Base-by-base conservation (phyloP, 441 rosid genomes). In the Arabidopsis hybrid region DNA sequence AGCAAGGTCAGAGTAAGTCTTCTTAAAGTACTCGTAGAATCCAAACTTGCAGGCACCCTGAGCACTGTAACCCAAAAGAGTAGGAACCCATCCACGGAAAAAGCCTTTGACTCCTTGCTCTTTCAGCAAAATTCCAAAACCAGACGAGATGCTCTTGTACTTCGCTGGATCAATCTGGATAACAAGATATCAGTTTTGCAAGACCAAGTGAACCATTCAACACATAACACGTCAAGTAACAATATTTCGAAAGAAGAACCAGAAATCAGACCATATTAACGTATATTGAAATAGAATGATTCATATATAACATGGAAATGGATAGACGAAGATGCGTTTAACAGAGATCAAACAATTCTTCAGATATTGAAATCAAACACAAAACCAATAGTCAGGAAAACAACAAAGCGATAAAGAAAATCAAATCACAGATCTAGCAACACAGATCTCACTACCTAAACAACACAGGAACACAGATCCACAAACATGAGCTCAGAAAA, bases 21-120 rank as follows among this genome's bases (percentile, higher is more conserved):
- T 96, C 90, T 96, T 96, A 81, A 96, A 96, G 73, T 84, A 96
- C 91, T 96, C 98, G 46, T 96, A 96, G 79, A 93, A 96, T 32
- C 99, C 99, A 75, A 88, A 96, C 87, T 96, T 96, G 92, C 99
- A 90, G 40, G 99, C 99, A 38, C 99, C 99, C 79, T 96, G 99
- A 60, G 97, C 97, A 80, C 99, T 93, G 85, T 93, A 96, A 71
- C 99, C 99, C 72, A 93, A 85, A 35, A 96, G 82, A 50, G 99
- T 93, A 69, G 99, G 99, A 49, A 96, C 98, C 99, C 98, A 96
- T 38, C 99, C 99, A 83, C 91, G 92, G 83, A 96, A 91, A 82
- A 96, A 93, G 8, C 98, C 99, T 72, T 75, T 90, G 7, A 77
- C 47, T 72, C 99, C 99, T 76, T 96, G 99, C 85, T 96, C 99